Evolutionary conservation across 495 filamentous ascomycete genomes (phyloP), one percentile per base, ranked within the genome.

Genomic region (Wilcoxina mikolae): DNA sequence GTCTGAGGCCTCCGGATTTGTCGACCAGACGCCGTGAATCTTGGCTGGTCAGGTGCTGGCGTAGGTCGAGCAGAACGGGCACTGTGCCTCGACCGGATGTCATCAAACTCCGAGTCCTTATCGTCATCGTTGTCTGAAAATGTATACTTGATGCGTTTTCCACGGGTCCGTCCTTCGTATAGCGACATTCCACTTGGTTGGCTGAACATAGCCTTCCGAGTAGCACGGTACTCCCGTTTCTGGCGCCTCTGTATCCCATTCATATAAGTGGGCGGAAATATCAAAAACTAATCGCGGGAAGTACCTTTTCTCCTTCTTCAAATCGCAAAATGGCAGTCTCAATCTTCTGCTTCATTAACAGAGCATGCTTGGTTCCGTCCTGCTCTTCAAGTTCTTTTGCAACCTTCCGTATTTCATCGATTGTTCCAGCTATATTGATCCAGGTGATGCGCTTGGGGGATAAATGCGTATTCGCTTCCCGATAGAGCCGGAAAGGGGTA

Each of bases 151-250:
- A 94, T 82, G 42, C 88, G 82, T 70, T 96, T 96, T 38, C 91
- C 91, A 50, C 91, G 78, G 0, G 93, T 96, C 41, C 91, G 86
- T 33, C 93, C 93, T 71, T 98, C 91, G 68, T 96, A 96, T 49
- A 91, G 73, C 12, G 87, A 95, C 68, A 89, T 88, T 2, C 87
- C 88, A 24, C 83, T 82, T 3, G 89, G 87, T 12, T 90, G 82
- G 50, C 79, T 74, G 68, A 96, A 98, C 53, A 83, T 81, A 45
- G 86, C 84, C 65, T 94, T 93, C 52, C 86, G 83, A 54, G 78
- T 76, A 64, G 84, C 75, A 23, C 91, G 82, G 61, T 98, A 95
- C 63, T 98, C 93, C 27, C 91, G 82, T 17, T 87, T 84, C 64
- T 81, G 87, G 38, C 91, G 85, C 76, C 94, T 95, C 84, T 89